Evolutionary conservation across 129 eudicot species (phyloP).

Genomic region (Ambrosia trifida): DNA sequence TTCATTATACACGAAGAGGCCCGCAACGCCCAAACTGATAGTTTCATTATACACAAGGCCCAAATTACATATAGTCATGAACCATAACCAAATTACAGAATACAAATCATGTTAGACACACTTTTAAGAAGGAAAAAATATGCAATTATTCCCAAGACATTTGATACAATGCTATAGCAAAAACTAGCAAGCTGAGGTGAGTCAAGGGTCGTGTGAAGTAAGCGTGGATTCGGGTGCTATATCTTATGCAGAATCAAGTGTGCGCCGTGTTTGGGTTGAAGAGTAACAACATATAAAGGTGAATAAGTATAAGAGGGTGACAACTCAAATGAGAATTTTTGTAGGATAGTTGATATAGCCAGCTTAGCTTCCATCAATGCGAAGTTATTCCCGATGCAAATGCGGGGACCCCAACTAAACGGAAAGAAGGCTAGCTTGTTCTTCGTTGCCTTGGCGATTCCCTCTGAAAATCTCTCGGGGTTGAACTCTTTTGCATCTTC

Average conservation of each 20-base stretch:
- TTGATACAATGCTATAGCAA: not conserved
- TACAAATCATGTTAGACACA: constrained; percentile 24
- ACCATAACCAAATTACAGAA: constrained; percentile 25
- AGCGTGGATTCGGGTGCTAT: constrained; percentile 8
- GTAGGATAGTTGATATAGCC: constrained; percentile 46
- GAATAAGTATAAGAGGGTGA: constrained; percentile 63
- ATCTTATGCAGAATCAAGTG: constrained; percentile 43
- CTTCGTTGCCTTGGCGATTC: constrained; percentile 56
- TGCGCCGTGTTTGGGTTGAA: constrained; percentile 56
- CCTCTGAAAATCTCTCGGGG: constrained; percentile 63
- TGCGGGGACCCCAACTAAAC: constrained; percentile 65
- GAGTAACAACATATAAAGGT: constrained; percentile 42
- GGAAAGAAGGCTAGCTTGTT: constrained; percentile 52
- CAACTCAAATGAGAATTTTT: constrained; percentile 48
- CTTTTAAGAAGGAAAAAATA: not conserved
- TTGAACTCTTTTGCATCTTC: constrained; percentile 54
- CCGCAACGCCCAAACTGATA: constrained; percentile 4
- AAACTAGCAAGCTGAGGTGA: constrained; percentile 5
- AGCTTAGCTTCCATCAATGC: constrained; percentile 60
- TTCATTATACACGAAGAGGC: constrained; percentile 12
- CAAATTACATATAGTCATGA: constrained; percentile 11
- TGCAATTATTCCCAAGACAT: constrained; percentile 22
- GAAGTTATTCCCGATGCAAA: constrained; percentile 66
- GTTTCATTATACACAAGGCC: not conserved
- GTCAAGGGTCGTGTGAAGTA: not conserved